Base-by-base conservation (phyloP, 108 stramenopile species). In the Nitzschia putrida region DNA sequence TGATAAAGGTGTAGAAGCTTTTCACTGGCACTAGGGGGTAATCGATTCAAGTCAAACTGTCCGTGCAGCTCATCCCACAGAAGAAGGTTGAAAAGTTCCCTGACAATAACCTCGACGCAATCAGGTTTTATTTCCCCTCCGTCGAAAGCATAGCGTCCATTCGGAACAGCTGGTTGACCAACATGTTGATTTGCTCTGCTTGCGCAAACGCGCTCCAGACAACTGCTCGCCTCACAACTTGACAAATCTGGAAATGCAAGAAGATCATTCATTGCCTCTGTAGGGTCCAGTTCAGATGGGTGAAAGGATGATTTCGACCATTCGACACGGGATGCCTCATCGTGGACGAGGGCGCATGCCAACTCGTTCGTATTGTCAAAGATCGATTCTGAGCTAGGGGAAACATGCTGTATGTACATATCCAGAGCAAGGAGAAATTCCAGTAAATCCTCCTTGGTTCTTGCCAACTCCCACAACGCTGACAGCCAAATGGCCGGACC, bases 61-160 rank as follows among this genome's bases (percentile, higher is more conserved):
- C 61, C 71, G 24, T 34, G 0, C 4, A 14, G 4, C 16, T 79
- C 71, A 39, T 79, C 67, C 78, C 78, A 79, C 44, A 79, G 52
- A 3, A 79, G 54, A 3, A 72, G 47, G 22, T 66, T 29, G 8
- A 79, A 25, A 4, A 79, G 61, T 72, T 79, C 78, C 18, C 78
- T 66, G 9, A 69, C 47, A 13, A 61, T 68, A 54, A 69, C 71
- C 54, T 79, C 78, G 11, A 65, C 67, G 61, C 71, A 79, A 61
- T 79, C 78, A 22, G 71, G 56, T 45, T 61, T 71, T n/a, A 43
- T 21, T 4, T 52, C 71, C 12, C 71, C 78, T 29, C 61, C 72
- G 43, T 79, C 78, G 42, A 68, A 68, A 45, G 59, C 38, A 45
- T 72, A 69, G 5, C 73, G 67, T 71, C 78, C 71, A 43, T 64